phyloP scores from a whole-genome alignment of 495 filamentous ascomycete genomes.

The Xylaria curta region DNA sequence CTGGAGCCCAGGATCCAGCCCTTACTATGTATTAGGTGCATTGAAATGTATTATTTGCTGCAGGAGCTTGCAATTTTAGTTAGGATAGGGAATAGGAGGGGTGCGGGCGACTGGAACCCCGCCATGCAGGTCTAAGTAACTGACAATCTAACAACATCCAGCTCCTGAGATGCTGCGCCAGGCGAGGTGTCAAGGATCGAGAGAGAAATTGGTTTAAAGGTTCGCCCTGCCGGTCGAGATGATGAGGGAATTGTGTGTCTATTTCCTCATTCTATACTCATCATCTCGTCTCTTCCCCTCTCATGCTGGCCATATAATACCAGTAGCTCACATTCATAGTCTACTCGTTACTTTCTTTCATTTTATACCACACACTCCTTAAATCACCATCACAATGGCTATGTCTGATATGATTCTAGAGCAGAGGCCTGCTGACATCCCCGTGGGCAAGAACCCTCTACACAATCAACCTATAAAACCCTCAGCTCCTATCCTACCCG shows the following conservation, averaged over 20 bases:
- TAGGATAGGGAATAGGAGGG: not conserved
- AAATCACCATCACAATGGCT: not conserved
- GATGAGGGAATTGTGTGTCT: slow-evolving; percentile 3
- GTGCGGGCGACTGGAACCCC: slow-evolving; percentile 23
- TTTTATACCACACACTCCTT: not conserved
- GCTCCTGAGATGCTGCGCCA: slow-evolving; percentile 11
- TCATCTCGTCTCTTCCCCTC: slow-evolving; percentile 9
- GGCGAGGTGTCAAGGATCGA: slow-evolving; percentile 20
- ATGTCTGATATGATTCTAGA: slow-evolving; percentile 22
- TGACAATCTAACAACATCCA: slow-evolving; percentile 14
- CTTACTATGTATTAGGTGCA: slow-evolving; percentile 23
- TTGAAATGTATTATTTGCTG: slow-evolving; percentile 26
- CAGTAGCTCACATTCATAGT: not conserved
- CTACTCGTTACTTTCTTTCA: not conserved
- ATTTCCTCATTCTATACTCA: slow-evolving; percentile 6
- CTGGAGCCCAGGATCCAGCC: not conserved
- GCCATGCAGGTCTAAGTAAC: slow-evolving; percentile 16
- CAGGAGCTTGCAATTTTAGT: slow-evolving; percentile 28
- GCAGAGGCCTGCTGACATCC: not conserved
- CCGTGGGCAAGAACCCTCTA: not conserved
- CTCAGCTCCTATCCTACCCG: slow-evolving; percentile 29
- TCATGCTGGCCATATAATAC: slow-evolving; percentile 6
- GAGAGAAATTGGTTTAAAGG: slow-evolving; percentile 27
- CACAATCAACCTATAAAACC: not conserved
- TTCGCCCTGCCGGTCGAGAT: slow-evolving; percentile 18